These are phyloP conservation scores for Lachnellula subtilissima DNA, from an alignment of 2,329 filamentous ascomycete genomes.

Conservation along the genomic window DNA sequence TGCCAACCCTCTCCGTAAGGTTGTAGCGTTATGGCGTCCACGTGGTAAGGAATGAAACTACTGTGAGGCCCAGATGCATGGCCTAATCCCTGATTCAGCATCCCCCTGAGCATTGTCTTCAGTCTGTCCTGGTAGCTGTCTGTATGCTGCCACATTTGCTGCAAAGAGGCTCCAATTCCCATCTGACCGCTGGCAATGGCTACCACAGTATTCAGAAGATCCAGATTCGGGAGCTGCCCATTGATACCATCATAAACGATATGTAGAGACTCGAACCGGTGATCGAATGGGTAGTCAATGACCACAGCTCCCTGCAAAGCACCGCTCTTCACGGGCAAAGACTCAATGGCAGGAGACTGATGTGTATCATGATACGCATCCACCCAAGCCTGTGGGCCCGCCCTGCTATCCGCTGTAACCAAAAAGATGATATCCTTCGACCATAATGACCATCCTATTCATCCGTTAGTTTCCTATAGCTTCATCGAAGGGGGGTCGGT, in stretches of 20 bases:
- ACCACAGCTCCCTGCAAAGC: slow-evolving; percentile 88
- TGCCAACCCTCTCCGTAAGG: slow-evolving; percentile 91
- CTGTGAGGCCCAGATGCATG: slow-evolving; percentile 88
- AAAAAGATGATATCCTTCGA: slow-evolving; percentile 97
- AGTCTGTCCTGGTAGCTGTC: slow-evolving; percentile 78
- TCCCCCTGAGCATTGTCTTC: slow-evolving; percentile 83
- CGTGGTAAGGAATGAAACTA: slow-evolving; percentile 94
- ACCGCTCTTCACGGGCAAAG: slow-evolving; percentile 84
- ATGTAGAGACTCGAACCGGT: slow-evolving; percentile 81
- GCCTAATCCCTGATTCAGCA: slow-evolving; percentile 86
- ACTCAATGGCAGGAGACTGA: slow-evolving; percentile 61
- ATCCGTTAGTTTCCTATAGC: slow-evolving; percentile 7
- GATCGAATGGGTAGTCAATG: slow-evolving; percentile 85
- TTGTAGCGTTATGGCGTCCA: slow-evolving; percentile 91
- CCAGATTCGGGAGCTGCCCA: slow-evolving; percentile 89
- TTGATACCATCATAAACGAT: slow-evolving; percentile 95
- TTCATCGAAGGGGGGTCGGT: slow-evolving; percentile 14
- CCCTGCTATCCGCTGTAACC: slow-evolving; percentile 80
- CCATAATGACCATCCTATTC: slow-evolving; percentile 85
- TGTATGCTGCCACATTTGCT: slow-evolving; percentile 75
- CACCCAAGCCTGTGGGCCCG: slow-evolving; percentile 93
- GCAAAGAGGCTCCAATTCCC: slow-evolving; percentile 77
- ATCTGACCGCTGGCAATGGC: slow-evolving; percentile 86
- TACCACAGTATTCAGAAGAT: slow-evolving; percentile 91
- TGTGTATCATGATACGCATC: slow-evolving; percentile 96